These are phyloP conservation scores for Cardamine occulta DNA, from an alignment of 345 rosid species.

Conservation along the genomic window DNA sequence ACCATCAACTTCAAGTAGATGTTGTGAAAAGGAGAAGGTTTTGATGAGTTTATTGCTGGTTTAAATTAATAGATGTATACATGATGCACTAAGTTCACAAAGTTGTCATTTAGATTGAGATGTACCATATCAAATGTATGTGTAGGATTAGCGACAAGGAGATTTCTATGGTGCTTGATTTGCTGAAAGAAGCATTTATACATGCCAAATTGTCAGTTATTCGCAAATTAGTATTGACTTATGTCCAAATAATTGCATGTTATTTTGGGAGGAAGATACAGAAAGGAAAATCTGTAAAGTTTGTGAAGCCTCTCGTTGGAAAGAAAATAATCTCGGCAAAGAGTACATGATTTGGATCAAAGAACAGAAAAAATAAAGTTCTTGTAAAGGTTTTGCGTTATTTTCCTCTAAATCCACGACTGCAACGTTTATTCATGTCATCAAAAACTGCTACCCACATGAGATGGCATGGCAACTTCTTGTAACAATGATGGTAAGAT, in stretches of 20 bases:
- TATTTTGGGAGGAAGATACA: background rate
- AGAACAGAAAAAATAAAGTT: background rate
- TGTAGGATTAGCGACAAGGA: background rate
- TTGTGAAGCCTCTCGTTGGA: background rate
- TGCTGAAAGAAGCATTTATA: background rate
- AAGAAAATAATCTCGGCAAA: background rate
- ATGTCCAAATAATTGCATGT: constrained; percentile 13
- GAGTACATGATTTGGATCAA: background rate
- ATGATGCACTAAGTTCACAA: background rate
- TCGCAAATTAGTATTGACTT: background rate
- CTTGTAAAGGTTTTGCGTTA: background rate
- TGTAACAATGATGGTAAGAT: background rate
- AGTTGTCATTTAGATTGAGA: background rate
- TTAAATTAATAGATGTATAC: background rate
- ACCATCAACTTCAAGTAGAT: background rate
- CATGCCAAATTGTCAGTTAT: background rate
- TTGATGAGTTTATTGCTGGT: background rate
- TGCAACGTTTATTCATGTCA: background rate
- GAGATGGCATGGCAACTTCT: background rate
- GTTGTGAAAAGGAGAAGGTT: background rate
- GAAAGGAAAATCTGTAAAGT: background rate
- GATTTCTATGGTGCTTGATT: background rate
- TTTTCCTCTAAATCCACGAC: background rate
- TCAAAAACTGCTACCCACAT: background rate
- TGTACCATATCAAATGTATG: background rate